These are phyloP conservation scores for Yarrowia keelungensis DNA, from an alignment of 805 yeast genomes.

Conservation along the genomic window DNA sequence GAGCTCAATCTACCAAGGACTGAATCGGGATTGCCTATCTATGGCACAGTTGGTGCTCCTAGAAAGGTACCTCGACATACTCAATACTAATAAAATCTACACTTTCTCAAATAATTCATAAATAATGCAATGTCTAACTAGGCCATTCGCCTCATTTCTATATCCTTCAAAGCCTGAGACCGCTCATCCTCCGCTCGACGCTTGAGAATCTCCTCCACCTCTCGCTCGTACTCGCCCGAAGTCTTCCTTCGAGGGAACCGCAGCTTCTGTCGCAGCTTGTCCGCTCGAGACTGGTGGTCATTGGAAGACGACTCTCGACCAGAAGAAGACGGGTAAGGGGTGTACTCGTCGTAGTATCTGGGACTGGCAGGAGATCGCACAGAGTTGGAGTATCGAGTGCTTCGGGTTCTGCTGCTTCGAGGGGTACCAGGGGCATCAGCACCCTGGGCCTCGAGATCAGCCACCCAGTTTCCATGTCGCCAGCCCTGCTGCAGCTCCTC, in stretches of 20 bases:
- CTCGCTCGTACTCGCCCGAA: constrained; percentile 49
- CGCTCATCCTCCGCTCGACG: constrained; percentile 49
- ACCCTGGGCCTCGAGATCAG: constrained; percentile 35
- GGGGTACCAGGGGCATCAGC: constrained; percentile 20
- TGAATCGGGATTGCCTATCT: constrained; percentile 1
- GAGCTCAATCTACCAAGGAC: constrained; percentile 4
- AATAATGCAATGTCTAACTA: constrained; percentile 39
- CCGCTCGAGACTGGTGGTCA: constrained; percentile 33
- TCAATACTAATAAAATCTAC: not conserved
- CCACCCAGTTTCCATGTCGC: constrained; percentile 38
- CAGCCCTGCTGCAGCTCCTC: constrained; percentile 57
- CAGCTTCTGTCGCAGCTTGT: constrained; percentile 45
- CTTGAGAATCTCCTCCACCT: constrained; percentile 50
- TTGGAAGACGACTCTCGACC: constrained; percentile 10
- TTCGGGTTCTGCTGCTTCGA: constrained; percentile 35
- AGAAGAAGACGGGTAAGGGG: constrained; percentile 15
- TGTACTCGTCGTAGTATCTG: constrained; percentile 32
- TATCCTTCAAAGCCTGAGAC: constrained; percentile 29
- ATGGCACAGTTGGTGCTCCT: not conserved
- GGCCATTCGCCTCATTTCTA: constrained; percentile 37
- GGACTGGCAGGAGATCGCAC: constrained; percentile 26
- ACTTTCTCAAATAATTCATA: not conserved
- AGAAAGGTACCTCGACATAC: not conserved
- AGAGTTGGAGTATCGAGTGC: constrained; percentile 25
- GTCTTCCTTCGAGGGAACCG: constrained; percentile 45